phyloP scores from a whole-genome alignment of 768 basidiomycete genomes.

The Suillus fuscotomentosus region DNA sequence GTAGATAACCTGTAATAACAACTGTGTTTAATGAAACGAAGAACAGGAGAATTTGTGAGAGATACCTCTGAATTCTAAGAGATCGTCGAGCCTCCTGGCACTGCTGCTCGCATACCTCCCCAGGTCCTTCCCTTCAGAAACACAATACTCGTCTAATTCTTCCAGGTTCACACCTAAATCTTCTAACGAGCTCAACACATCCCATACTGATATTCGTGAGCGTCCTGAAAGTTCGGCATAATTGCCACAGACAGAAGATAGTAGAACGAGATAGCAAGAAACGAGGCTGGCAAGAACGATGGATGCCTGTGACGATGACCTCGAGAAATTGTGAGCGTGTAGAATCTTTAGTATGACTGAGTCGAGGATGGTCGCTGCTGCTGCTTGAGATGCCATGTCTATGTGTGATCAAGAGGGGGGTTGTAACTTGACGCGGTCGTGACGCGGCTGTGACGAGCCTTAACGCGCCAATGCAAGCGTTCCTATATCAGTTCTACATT shows the following conservation, averaged over 20 bases:
- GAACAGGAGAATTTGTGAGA: constrained; percentile 26
- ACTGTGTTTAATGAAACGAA: constrained; percentile 13
- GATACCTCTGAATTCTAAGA: constrained; percentile 68
- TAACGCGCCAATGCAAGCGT: too few species aligned
- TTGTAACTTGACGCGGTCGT: too few species aligned
- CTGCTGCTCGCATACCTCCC: constrained; percentile 66
- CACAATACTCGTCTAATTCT: constrained; percentile 66
- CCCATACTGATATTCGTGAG: constrained; percentile 50
- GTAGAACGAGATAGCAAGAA: constrained; percentile 66
- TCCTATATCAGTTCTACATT: too few species aligned
- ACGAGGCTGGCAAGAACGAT: constrained; percentile 73
- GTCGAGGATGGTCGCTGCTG: constrained; percentile 62
- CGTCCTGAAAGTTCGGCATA: constrained; percentile 79
- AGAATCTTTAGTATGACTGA: constrained; percentile 66
- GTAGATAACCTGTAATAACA: constrained; percentile 52
- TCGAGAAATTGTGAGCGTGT: constrained; percentile 75
- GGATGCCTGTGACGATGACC: constrained; percentile 72
- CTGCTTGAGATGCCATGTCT: constrained; percentile 36
- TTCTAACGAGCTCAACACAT: constrained; percentile 65
- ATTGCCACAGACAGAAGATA: constrained; percentile 65
- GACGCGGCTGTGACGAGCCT: too few species aligned
- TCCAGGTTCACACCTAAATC: constrained; percentile 72
- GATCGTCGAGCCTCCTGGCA: constrained; percentile 64
- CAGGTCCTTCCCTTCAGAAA: constrained; percentile 68
- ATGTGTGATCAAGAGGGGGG: not conserved